Percentiles rank a stretch among this genome's conserved stretches.
Conservation (phyloP, 306 rosid species). For the Acacia acuminata region DNA sequence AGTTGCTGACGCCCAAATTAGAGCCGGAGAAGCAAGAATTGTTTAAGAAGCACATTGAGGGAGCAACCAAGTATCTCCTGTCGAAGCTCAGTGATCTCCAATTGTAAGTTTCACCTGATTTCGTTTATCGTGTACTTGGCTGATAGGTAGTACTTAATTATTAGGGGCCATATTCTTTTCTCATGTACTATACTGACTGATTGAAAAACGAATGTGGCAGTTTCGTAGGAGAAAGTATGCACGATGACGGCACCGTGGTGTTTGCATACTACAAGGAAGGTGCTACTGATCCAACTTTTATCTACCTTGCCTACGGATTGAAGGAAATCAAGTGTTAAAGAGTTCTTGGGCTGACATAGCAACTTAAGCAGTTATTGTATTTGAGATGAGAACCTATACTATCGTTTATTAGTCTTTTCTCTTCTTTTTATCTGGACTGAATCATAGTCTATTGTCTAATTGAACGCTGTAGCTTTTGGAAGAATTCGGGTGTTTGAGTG, state of each 20-base stretch:
- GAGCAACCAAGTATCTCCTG: slow-evolving; percentile 76
- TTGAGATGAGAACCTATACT: background rate
- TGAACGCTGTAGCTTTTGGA: background rate
- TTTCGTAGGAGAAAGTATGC: slow-evolving; percentile 96
- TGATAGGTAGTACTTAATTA: background rate
- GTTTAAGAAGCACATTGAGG: slow-evolving; percentile 85
- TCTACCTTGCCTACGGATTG: slow-evolving; percentile 73
- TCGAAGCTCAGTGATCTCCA: slow-evolving; percentile 78
- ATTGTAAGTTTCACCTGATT: slow-evolving; percentile 47
- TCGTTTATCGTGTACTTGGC: background rate
- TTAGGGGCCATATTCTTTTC: background rate
- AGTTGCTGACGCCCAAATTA: slow-evolving; percentile 62
- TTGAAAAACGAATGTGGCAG: slow-evolving; percentile 43
- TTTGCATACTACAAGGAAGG: slow-evolving; percentile 96
- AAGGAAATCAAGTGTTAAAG: slow-evolving; percentile 88
- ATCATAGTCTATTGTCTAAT: background rate
- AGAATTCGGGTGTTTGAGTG: background rate
- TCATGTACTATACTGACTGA: background rate
- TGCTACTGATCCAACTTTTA: slow-evolving; percentile 84
- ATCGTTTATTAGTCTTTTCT: background rate
- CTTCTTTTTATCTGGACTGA: background rate
- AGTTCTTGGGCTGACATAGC: slow-evolving; percentile 6
- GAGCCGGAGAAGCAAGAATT: slow-evolving; percentile 63
- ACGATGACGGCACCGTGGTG: slow-evolving; percentile 70
- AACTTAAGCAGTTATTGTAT: background rate